Evolutionary conservation across 2,329 filamentous ascomycete species (phyloP), one percentile per base, ranked within the genome.

Genomic region (Xylaria sp.): DNA sequence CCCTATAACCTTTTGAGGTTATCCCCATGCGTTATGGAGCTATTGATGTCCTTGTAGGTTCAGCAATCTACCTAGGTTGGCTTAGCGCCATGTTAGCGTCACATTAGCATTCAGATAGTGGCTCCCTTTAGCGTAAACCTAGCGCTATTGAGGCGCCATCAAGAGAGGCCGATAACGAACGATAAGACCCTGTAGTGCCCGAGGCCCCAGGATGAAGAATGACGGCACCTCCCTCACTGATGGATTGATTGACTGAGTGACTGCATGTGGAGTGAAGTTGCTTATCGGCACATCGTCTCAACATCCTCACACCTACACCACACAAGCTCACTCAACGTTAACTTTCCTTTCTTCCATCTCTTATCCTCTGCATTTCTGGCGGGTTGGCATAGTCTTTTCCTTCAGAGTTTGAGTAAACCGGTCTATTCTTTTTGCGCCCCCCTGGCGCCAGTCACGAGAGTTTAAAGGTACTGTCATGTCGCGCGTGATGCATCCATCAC

Each of bases 111-210:
- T 5, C 13, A 25, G 10, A 55, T 41, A 52, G 25, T 39, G 41
- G 39, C 10, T 10, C 44, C n/a, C 9, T 6, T 46, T 54, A 48
- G 44, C 51, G 25, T n/a, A 23, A 25, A 3, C 28, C 28, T 55
- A n/a, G 18, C 44, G 13, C 39, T 5, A 60, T 44, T 12, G 10
- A 63, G 58, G 23, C 44, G 10, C 44, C 4, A 34, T 46, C n/a
- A 41, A 23, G 20, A 37, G 8, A 54, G 3, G 13, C 46, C 15
- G 57, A 66, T 66, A 66, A 66, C 51, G 41, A 20, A 15, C 54
- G 69, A 71, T 71, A 69, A 71, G 69, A 13, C 52, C 58, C 54
- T 37, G 18, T 50, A 25, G 56, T 39, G 39, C 69, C 65, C 57
- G 46, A 65, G 57, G 52, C 50, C 51, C 51, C n/a, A 54, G 54